Conservation (phyloP, 768 basidiomycete genomes). For the Termitomyces sp. region DNA sequence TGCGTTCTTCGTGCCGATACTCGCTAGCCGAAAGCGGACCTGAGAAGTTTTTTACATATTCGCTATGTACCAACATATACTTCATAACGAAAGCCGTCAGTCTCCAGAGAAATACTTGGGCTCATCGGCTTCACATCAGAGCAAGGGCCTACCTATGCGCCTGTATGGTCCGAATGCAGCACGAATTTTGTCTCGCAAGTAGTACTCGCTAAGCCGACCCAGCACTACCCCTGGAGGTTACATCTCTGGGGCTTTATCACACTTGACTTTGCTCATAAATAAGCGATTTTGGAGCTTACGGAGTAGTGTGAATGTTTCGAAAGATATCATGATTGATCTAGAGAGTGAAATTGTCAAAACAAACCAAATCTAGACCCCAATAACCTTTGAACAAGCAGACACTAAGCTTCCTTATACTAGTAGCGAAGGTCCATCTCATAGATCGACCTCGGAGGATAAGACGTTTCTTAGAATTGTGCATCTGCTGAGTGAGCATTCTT, state of each 20-base stretch:
- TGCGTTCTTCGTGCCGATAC: neutral
- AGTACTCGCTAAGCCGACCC: neutral
- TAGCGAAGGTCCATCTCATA: neutral
- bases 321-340: neutral
- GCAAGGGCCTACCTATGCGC: no score
- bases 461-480: neutral
- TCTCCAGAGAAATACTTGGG: neutral
- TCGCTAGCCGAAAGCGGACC: neutral
- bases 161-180: neutral
- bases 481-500: no score
- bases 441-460: neutral
- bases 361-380: neutral
- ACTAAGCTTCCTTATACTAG: neutral
- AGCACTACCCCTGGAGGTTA: neutral
- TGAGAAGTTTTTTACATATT: neutral
- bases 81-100: neutral
- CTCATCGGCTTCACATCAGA: neutral
- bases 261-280: neutral
- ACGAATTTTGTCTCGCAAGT: neutral
- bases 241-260: neutral
- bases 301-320: neutral
- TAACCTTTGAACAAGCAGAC: neutral
- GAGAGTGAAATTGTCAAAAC: neutral
- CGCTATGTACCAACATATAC: neutral
- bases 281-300: neutral